Base-by-base conservation (phyloP, 768 basidiomycete genomes). In the Termitomyces sp. region DNA sequence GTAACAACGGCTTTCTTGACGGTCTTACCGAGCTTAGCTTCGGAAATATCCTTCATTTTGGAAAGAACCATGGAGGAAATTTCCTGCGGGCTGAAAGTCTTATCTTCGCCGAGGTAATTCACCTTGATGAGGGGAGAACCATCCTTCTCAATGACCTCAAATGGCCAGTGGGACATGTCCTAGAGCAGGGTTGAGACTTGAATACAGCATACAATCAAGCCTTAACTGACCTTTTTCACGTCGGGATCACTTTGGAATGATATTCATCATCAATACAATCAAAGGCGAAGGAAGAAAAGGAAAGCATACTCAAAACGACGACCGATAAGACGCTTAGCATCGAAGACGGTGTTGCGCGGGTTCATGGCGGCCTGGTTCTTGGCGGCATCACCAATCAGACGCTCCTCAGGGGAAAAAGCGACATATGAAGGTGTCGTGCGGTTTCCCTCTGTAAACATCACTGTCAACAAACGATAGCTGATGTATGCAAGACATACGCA, bases 321-420 rank as follows among this genome's bases (percentile, higher is more conserved):
- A 69, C 97, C 96, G 69, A 98, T 98, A 69, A 98, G 86, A 76
- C 96, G 95, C 80, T 98, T 98, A 61, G 96, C 96, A 73, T 98
- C 96, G 75, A 98, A 98, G 73, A 98, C 91, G 65, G 97, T 99
- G 84, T 98, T 98, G 69, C 81, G 82, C 63, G 97, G 97, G 85
- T 99, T 99, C 97, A 99, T 99, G 65, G 97, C 97, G 59, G 92
- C 92, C 82, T 98, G 95, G 74, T 97, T 97, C 77, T 95, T 95
- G 61, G 94, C 95, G 68, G 94, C 94, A 85, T 98, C 95, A 73
- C 97, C 95, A 72, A 98, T 98, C 75, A 96, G 77, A 79, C 94
- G 94, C 81, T 97, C 95, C 71, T 94, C 92, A 51, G 86, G 73
- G 64, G 94, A 93, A 83, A 99, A 99, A 67, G 96, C 93, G 76